These are phyloP conservation scores for Penicillium roqueforti DNA, from an alignment of 495 filamentous ascomycete genomes.

Conservation along the genomic window DNA sequence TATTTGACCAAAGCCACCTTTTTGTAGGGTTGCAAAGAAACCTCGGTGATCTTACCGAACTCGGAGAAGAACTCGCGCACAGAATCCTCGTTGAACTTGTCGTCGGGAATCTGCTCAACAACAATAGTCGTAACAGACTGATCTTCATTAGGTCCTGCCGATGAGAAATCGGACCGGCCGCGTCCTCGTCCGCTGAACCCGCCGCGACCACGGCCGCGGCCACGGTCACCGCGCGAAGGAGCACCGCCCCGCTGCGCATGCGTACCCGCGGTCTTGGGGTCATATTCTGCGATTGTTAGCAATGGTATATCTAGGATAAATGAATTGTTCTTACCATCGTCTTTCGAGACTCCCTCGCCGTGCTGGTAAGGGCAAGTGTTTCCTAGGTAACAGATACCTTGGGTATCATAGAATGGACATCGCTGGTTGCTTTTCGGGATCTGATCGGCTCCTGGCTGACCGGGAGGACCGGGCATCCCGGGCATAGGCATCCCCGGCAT, in stretches of 20 bases:
- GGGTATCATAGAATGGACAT: constrained; percentile 84
- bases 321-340: constrained; percentile 41
- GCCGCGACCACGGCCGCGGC: constrained; percentile 48
- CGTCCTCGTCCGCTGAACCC: constrained; percentile 47
- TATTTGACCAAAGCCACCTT: constrained; percentile 79
- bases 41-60: constrained; percentile 71
- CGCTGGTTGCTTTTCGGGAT: constrained; percentile 47
- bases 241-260: constrained; percentile 26
- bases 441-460: constrained; percentile 30
- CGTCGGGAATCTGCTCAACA: constrained; percentile 87
- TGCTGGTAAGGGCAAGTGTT: constrained; percentile 80
- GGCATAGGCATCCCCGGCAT: constrained; percentile 53
- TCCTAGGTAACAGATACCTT: constrained; percentile 79
- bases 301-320: constrained; percentile 2
- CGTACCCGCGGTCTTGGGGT: constrained; percentile 65
- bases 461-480: constrained; percentile 30
- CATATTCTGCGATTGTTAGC: constrained; percentile 63
- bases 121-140: constrained; percentile 75
- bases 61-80: constrained; percentile 80
- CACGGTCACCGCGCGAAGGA: constrained; percentile 38
- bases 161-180: constrained; percentile 65
- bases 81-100: constrained; percentile 69
- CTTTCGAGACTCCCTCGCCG: constrained; percentile 53
- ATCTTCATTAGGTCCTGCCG: constrained; percentile 70
- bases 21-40: constrained; percentile 74